Evolutionary conservation across 2,329 filamentous ascomycete genomes (phyloP).

Genomic region (Neurospora sp.): DNA sequence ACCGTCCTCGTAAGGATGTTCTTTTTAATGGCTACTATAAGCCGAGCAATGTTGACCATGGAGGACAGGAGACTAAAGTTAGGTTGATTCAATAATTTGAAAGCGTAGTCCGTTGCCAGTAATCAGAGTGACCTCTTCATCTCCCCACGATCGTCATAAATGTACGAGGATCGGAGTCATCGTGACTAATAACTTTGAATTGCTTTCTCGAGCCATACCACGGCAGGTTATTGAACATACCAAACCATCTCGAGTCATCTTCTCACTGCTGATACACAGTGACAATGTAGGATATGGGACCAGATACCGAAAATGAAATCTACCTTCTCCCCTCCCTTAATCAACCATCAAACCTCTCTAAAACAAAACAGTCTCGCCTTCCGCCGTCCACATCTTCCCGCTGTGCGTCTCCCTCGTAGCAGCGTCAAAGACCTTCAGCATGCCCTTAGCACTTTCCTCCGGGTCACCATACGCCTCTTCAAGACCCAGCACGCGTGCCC

Average conservation of each 20-base stretch:
- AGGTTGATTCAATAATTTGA: background rate
- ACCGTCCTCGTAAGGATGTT: background rate
- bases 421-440: slow-evolving; percentile 26
- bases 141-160: background rate
- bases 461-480: background rate
- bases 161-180: background rate
- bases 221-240: background rate
- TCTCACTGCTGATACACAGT: background rate
- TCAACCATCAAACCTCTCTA: background rate
- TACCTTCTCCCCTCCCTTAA: background rate
- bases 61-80: background rate
- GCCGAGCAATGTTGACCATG: background rate
- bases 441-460: slow-evolving; percentile 10
- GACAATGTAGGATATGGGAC: background rate
- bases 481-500: slow-evolving; percentile 5
- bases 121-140: background rate
- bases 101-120: background rate
- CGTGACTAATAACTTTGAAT: background rate
- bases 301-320: background rate
- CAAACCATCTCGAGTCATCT: background rate
- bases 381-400: slow-evolving; percentile 5
- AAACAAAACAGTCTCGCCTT: background rate
- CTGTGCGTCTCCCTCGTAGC: slow-evolving; percentile 22
- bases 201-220: background rate
- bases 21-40: background rate